Evolutionary conservation across 352 stramenopile species (phyloP).

Genomic region (Globisporangium paddicum): DNA sequence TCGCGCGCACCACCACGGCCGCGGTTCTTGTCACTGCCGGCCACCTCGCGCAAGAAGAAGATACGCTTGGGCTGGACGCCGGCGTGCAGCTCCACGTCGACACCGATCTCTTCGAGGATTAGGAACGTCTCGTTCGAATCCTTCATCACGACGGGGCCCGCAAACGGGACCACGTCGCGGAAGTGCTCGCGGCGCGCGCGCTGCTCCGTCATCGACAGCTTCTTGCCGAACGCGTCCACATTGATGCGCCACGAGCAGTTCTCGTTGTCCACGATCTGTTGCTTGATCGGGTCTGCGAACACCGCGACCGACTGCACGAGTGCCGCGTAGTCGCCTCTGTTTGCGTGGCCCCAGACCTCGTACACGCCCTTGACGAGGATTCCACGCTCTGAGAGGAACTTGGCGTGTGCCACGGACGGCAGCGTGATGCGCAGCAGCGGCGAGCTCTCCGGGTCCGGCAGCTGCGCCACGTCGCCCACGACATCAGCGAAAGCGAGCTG

Average conservation of each 20-base stretch:
- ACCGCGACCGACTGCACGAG: conserved; percentile 40
- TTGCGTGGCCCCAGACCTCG: conserved; percentile 58
- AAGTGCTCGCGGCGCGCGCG: conserved; percentile 43
- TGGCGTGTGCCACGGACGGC: conserved; percentile 52
- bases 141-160: conserved; percentile 67
- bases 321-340: conserved; percentile 33
- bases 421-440: conserved; percentile 61
- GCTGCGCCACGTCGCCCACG: conserved; percentile 23
- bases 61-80: conserved; percentile 47
- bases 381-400: conserved; percentile 71
- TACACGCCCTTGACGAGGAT: conserved; percentile 85
- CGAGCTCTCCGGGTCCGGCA: conserved; percentile 45
- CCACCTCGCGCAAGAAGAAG: conserved; percentile 67
- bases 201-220: conserved; percentile 72
- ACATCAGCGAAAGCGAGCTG: conserved; percentile 26
- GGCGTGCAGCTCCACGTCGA: conserved; percentile 38
- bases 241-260: conserved; percentile 69
- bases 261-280: conserved; percentile 37
- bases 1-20: conserved; percentile 63
- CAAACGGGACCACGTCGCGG: conserved; percentile 51
- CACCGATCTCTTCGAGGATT: conserved; percentile 68
- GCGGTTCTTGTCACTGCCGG: conserved; percentile 68
- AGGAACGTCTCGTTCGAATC: conserved; percentile 65
- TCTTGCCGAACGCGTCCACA: conserved; percentile 75
- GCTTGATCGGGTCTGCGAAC: conserved; percentile 35